These are phyloP conservation scores for Hypoxylon rubiginosum DNA, from an alignment of 2,329 filamentous ascomycete species.

Conservation along the genomic window DNA sequence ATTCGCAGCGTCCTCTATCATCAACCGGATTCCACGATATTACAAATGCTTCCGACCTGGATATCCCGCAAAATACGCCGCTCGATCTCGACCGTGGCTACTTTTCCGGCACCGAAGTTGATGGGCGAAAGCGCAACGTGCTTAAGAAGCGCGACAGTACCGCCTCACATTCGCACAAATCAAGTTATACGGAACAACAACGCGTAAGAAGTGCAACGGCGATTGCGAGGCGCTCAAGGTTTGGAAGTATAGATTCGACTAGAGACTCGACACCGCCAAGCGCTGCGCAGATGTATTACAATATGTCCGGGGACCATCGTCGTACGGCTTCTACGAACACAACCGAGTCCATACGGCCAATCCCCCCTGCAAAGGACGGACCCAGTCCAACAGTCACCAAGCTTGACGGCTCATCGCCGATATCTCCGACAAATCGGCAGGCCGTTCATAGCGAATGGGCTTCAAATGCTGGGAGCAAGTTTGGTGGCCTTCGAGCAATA, in stretches of 20 bases:
- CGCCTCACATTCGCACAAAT: constrained; percentile 74
- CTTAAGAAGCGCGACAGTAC: constrained; percentile 82
- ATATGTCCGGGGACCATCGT: constrained; percentile 65
- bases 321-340: constrained; percentile 73
- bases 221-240: constrained; percentile 79
- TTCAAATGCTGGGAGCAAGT: constrained; percentile 64
- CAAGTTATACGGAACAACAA: constrained; percentile 83
- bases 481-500: constrained; percentile 81
- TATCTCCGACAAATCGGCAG: constrained; percentile 58
- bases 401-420: constrained; percentile 65
- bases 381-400: constrained; percentile 71
- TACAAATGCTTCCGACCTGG: constrained; percentile 55
- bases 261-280: constrained; percentile 72
- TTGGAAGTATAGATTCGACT: constrained; percentile 82
- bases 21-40: constrained; percentile 65
- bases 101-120: constrained; percentile 89
- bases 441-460: constrained; percentile 70
- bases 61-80: constrained; percentile 60
- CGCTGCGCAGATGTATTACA: constrained; percentile 80
- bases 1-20: constrained; percentile 63
- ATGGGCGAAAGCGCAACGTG: constrained; percentile 78
- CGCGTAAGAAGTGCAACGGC: constrained; percentile 74
- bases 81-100: constrained; percentile 87
- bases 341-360: constrained; percentile 66
- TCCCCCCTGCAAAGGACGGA: constrained; percentile 66